These are phyloP conservation scores for Lanzia echinophila DNA, from an alignment of 2,329 filamentous ascomycete species.

Conservation along the genomic window DNA sequence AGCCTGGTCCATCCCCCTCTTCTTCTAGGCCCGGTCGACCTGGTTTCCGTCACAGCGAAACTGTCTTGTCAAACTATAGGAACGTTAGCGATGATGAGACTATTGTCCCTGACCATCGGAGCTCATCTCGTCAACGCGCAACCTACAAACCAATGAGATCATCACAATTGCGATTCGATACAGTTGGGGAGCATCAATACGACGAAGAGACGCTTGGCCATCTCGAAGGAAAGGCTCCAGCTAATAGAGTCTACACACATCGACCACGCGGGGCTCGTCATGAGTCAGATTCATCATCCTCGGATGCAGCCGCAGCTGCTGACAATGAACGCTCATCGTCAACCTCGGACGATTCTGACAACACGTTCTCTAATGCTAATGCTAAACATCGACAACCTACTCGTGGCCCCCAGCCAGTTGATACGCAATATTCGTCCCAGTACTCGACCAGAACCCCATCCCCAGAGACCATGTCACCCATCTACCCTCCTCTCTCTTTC, in stretches of 20 bases:
- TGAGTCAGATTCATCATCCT: conserved; percentile 20
- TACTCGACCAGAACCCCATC: conserved; percentile 11
- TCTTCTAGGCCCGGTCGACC: not conserved
- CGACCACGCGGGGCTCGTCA: conserved; percentile 14
- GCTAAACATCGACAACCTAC: conserved; percentile 6
- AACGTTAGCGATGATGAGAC: conserved; percentile 7
- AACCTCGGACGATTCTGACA: conserved; percentile 26
- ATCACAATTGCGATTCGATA: conserved; percentile 30
- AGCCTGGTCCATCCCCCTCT: not conserved
- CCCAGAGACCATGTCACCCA: not conserved
- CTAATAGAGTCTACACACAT: conserved; percentile 18
- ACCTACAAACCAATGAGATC: conserved; percentile 31
- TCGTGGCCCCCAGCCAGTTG: not conserved
- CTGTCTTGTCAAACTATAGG: conserved; percentile 4
- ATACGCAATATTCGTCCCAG: conserved; percentile 6
- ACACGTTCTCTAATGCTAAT: conserved; percentile 22
- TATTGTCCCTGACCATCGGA: not conserved
- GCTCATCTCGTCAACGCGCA: conserved; percentile 10
- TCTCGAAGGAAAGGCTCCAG: conserved; percentile 18
- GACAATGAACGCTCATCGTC: conserved; percentile 28
- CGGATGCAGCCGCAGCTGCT: conserved; percentile 18
- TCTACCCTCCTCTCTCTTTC: not conserved
- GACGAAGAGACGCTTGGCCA: conserved; percentile 25
- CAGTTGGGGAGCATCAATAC: conserved; percentile 20
- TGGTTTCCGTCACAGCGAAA: conserved; percentile 1